Evolutionary conservation across 1,284 basidiomycete genomes (phyloP), one percentile per base, ranked within the genome.

Genomic region (Ustilago crameri): DNA sequence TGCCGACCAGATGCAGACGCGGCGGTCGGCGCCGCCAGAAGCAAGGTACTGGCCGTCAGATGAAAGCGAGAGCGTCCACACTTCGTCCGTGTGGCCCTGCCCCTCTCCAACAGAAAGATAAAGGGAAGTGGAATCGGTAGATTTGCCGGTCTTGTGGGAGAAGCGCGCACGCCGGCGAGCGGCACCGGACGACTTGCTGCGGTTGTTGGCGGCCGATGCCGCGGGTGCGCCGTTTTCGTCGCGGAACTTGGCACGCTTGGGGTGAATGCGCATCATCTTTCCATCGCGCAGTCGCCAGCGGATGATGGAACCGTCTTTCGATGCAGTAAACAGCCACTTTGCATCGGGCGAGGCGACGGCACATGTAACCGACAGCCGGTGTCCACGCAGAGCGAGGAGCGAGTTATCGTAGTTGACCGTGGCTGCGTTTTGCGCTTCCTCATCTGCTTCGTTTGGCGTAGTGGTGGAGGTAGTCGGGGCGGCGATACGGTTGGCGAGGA

Each of bases 11-110:
- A 82, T 69, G 51, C 79, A 80, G 12, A 82, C 63, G 17, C 60
- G 86, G 68, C 89, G 87, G 80, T 98, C 95, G 79, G 88, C 88
- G 0, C 95, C 95, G 1, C 90, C 94, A 70, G 91, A 93, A 0
- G 90, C 93, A 2, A 98, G 87, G 72, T 90, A 90, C 78, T 88
- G 90, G 2, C 92, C 94, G 83, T 98, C 93, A 34, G 89, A 87
- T 68, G 92, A 95, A 47, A 97, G 82, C 0, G 95, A 92, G 17
- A 98, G 85, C 1, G 90, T 86, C 60, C 92, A 87, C 0, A 98
- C 88, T 81, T 94, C 91, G 76, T 93, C 93, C 1, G 89, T 90
- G 82, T 98, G 95, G 0, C 95, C 95, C 52, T 82, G 64, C 18
- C 51, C 61, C 87, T 74, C 81, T 27, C 58, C 23, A 75, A 82